Base-by-base conservation (phyloP, 1,139 yeast genomes). In the Yamadazyma friedrichii region DNA sequence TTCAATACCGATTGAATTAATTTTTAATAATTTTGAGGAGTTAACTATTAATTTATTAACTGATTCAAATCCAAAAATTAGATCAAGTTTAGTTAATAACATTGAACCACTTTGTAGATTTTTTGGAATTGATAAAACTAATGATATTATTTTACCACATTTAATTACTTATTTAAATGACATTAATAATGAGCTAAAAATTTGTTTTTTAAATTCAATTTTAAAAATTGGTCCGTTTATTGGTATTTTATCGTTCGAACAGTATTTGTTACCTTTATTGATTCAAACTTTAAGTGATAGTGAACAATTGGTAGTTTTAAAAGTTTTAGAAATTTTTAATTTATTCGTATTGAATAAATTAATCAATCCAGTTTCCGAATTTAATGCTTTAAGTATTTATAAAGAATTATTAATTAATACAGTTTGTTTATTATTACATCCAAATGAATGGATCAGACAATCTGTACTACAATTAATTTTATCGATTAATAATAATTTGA, bases 131-230 rank as follows among this genome's bases (percentile, higher is more conserved):
- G 95, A 88, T 40, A 85, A 81, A 51, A 85, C 96, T 0, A 89
- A 87, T 56, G 98, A 94, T 59, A 71, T 91, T 33, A 81, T 94
- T 12, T 63, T 94, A 37, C 91, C 96, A 33, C 98, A 94, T 66
- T 67, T 91, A 41, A 89, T 93, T 35, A 91, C 98, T 0, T 94
- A 89, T 55, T 65, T 94, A 45, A 94, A 94, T 58, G 97, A 89
- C 56, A 74, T 80, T 38, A 82, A 83, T 53, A 70, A 84, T 3
- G 76, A 80, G 24, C 65, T 93, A 20, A 70, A 95, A 43, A 65
- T 85, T 26, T 81, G 83, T 6, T 82, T 94, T 52, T 79, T 91
- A 35, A 76, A 82, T 30, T 75, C 88, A n/a, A 78, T 91, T n/a
- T 74, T 88, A 6, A 80, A 84, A 1, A 67, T 94, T 20, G 87